Evolutionary conservation across 2,329 filamentous ascomycete species (phyloP).

Genomic region (Spiromastix sp.): DNA sequence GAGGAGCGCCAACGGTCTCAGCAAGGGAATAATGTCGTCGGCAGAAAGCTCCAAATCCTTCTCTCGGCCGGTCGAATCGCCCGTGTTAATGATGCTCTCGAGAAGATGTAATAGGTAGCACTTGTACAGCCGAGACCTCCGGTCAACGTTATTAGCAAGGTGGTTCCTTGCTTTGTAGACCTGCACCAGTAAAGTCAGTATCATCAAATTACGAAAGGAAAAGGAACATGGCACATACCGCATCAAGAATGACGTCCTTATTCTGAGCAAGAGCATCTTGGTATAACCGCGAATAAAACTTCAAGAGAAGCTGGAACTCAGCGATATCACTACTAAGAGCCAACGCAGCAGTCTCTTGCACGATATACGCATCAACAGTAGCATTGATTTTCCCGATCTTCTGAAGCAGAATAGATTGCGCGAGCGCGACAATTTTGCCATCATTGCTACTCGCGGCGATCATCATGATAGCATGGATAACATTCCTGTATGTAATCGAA

Average conservation of each 20-base stretch:
- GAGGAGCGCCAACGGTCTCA: slow-evolving; percentile 78
- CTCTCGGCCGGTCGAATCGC: slow-evolving; percentile 68
- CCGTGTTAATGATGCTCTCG: slow-evolving; percentile 80
- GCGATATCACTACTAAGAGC: slow-evolving; percentile 66
- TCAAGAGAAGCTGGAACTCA: slow-evolving; percentile 78
- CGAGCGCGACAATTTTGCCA: slow-evolving; percentile 84
- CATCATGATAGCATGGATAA: slow-evolving; percentile 92
- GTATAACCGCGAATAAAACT: slow-evolving; percentile 66
- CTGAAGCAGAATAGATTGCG: slow-evolving; percentile 92
- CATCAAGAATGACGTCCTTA: slow-evolving; percentile 56
- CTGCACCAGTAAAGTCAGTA: slow-evolving; percentile 24
- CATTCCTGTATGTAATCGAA: slow-evolving; percentile 65
- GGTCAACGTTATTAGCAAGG: slow-evolving; percentile 59
- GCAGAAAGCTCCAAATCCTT: slow-evolving; percentile 74
- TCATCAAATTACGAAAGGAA: slow-evolving; percentile 1
- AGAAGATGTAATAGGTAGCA: slow-evolving; percentile 77
- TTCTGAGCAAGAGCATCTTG: slow-evolving; percentile 63
- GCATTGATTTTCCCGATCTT: slow-evolving; percentile 80
- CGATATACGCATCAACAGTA: slow-evolving; percentile 72
- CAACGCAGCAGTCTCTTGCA: slow-evolving; percentile 68
- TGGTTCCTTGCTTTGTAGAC: slow-evolving; percentile 69
- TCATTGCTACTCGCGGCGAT: slow-evolving; percentile 75
- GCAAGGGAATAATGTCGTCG: slow-evolving; percentile 74
- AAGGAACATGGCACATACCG: slow-evolving; percentile 50
- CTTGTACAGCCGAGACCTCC: slow-evolving; percentile 64